Evolutionary conservation across 345 rosid genomes (phyloP), one percentile per base, ranked within the genome.

Genomic region (Pugionium cornutum): DNA sequence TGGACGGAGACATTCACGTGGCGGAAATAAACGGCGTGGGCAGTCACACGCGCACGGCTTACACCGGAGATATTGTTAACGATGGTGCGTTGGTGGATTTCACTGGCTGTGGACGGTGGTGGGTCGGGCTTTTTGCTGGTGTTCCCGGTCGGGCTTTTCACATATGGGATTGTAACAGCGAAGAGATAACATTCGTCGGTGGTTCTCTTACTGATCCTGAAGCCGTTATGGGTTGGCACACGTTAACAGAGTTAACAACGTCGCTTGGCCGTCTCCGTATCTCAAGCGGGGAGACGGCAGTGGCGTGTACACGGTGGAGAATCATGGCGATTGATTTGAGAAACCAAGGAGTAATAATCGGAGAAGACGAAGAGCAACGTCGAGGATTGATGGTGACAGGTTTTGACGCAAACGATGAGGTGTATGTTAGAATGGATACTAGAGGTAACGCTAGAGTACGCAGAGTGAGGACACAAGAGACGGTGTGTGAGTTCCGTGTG

Each of bases 101-200:
- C 64, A 72, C 89, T 1, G 96, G 99, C 6, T 82, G 86, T 26
- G 74, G 75, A 6, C 86, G 79, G 0, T 88, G 86, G 83, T 92
- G 98, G 98, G 95, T 86, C n/a, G 98, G 97, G 4, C 86, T 92
- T 2, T 88, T 82, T 53, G 98, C 97, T 0, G 98, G 98, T 0
- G 82, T 82, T 0, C 91, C 92, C 0, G 94, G 86, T 18, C 89
- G 83, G 36, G 87, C 97, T 2, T 83, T 86, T 62, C 96, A 65
- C 44, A 81, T 94, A 4, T 94, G 99, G 99, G 78, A 89, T 50
- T 77, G 82, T 0, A 58, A 69, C 65, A 61, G 77, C 0, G 97
- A 86, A 66, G 82, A 77, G 50, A 69, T 75, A 0, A 72, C 81
- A 0, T 85, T 79, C 54, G 77, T 83, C 1, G 94, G 84, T 18